Percentiles rank a stretch among this genome's conserved stretches.
Conservation (phyloP, 2,329 filamentous ascomycete genomes). For the Trichoderma citrinoviride region DNA sequence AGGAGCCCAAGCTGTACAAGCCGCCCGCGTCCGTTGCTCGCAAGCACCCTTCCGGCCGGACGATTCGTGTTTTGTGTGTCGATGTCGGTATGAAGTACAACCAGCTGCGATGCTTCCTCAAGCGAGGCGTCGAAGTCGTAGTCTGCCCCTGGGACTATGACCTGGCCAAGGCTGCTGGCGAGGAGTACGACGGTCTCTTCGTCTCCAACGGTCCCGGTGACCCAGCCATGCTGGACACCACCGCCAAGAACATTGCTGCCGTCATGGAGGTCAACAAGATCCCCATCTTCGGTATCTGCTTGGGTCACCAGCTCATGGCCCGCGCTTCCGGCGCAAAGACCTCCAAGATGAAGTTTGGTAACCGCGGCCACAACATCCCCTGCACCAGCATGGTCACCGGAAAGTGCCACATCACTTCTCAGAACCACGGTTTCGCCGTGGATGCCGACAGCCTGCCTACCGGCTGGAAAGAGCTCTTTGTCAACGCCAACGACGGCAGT, state of each 20-base stretch:
- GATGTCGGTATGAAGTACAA: conserved; percentile 99
- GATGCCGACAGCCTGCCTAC: conserved; percentile 71
- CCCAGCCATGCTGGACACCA: conserved; percentile 77
- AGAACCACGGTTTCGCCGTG: conserved; percentile 96
- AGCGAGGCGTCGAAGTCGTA: conserved; percentile 86
- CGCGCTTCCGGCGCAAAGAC: conserved; percentile 83
- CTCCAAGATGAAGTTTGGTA: conserved; percentile 98
- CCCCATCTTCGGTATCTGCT: conserved; percentile 93
- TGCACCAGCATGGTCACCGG: conserved; percentile 95
- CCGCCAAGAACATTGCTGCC: conserved; percentile 73
- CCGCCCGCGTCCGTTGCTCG: conserved; percentile 70
- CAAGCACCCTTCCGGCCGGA: conserved; percentile 83
- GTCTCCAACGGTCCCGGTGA: conserved; percentile 97
- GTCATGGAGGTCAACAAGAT: conserved; percentile 76
- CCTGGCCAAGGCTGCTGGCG: conserved; percentile 70
- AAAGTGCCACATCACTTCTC: conserved; percentile 97
- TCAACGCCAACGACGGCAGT: conserved; percentile 96
- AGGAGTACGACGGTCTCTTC: conserved; percentile 94
- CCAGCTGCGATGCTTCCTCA: conserved; percentile 89
- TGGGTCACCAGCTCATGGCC: conserved; percentile 90
- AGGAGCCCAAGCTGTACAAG: conserved; percentile 79
- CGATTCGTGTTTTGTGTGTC: conserved; percentile 83
- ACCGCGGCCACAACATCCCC: conserved; percentile 97
- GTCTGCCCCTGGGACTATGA: conserved; percentile 97
- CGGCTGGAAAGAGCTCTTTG: conserved; percentile 90